phyloP scores from a whole-genome alignment of 441 rosid species.

The Codiaeum variegatum region DNA sequence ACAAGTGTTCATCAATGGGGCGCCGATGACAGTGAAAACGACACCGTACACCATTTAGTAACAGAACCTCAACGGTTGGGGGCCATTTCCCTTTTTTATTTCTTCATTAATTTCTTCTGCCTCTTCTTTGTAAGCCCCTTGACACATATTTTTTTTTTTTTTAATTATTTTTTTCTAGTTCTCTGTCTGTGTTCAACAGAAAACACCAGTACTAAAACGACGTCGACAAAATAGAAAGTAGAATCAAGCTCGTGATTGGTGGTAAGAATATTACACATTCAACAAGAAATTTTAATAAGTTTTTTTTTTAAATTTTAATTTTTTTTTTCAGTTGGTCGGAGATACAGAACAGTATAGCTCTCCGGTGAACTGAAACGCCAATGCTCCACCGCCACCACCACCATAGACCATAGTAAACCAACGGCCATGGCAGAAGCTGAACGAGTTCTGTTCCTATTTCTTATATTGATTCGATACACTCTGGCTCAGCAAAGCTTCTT shows the following conservation, averaged over 20 bases:
- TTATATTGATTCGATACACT: constrained; percentile 36
- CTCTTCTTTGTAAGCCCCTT: constrained; percentile 18
- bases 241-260: constrained; percentile 52
- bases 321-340: background rate
- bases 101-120: constrained; percentile 20
- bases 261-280: constrained; percentile 36
- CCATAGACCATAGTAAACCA: background rate
- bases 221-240: constrained; percentile 22
- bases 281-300: background rate
- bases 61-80: constrained; percentile 15
- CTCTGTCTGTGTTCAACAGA: background rate
- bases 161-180: background rate
- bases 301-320: background rate
- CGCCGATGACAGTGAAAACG: constrained; percentile 27
- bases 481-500: constrained; percentile 31
- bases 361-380: constrained; percentile 9
- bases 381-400: too few relatives aligned
- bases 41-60: constrained; percentile 1
- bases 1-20: constrained; percentile 17
- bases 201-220: constrained; percentile 4
- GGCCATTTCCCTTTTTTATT: background rate
- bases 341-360: background rate
- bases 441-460: constrained; percentile 19
- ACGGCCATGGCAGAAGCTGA: constrained; percentile 29
- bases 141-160: background rate